Percentiles rank a stretch among this genome's conserved stretches.
Evolutionary conservation across 108 stramenopile species (phyloP).

Genomic region (Aurantiochytrium sp.): DNA sequence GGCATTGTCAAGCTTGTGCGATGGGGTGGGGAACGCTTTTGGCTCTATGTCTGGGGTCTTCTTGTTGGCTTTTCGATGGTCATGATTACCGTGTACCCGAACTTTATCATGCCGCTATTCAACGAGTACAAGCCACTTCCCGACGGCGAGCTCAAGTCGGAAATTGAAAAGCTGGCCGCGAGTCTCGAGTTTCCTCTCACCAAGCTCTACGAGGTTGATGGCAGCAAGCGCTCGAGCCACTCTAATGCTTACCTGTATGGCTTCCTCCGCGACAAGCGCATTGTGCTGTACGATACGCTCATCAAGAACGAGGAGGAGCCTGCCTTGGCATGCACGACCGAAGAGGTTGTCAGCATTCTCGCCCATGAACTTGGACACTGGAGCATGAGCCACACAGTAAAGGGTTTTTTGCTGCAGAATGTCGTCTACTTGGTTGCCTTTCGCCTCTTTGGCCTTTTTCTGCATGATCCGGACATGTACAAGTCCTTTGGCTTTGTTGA

Average conservation of each 20-base stretch:
- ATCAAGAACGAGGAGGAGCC: slow-evolving; percentile 51
- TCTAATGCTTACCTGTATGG: slow-evolving; percentile 99
- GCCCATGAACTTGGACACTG: slow-evolving; percentile 79
- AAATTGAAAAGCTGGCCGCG: slow-evolving; percentile 80
- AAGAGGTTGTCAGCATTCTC: slow-evolving; percentile 88
- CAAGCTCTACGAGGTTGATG: slow-evolving; percentile 94
- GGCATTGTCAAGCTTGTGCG: slow-evolving; percentile 74
- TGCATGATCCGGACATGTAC: slow-evolving; percentile 62
- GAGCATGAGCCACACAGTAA: slow-evolving; percentile 90
- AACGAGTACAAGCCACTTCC: slow-evolving; percentile 91
- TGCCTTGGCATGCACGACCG: slow-evolving; percentile 52
- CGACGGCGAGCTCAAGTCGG: slow-evolving; percentile 71
- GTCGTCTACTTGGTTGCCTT: slow-evolving; percentile 79
- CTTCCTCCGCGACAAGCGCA: slow-evolving; percentile 91
- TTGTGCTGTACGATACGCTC: slow-evolving; percentile 96
- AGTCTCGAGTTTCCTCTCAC: slow-evolving; percentile 85
- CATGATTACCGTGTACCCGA: slow-evolving; percentile 87
- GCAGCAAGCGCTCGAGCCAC: slow-evolving; percentile 87
- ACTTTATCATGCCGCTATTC: slow-evolving; percentile 91
- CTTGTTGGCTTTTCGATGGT: slow-evolving; percentile 72
- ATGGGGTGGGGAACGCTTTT: slow-evolving; percentile 72
- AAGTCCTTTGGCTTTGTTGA: slow-evolving; percentile 87
- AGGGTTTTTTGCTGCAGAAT: slow-evolving; percentile 71
- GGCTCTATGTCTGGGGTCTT: slow-evolving; percentile 87
- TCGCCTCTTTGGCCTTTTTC: slow-evolving; percentile 76